These are phyloP conservation scores for Oryza glumipatula DNA, from an alignment of 176 grass and related monocot species.

Conservation along the genomic window DNA sequence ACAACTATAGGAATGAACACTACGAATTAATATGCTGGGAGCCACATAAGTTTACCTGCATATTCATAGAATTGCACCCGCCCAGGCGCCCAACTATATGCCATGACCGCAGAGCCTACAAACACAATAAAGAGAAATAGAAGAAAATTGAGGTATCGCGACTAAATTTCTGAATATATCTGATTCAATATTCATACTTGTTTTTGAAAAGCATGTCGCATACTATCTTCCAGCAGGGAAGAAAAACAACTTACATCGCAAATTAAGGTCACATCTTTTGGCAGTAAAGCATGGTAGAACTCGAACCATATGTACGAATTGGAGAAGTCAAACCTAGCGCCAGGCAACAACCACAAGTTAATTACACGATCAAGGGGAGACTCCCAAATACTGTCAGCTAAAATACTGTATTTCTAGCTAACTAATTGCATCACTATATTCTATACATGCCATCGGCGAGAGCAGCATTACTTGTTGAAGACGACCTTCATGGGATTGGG, in stretches of 20 bases:
- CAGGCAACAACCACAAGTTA: background rate
- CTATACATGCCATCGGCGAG: background rate
- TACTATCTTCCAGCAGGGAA: background rate
- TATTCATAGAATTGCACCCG: conserved; percentile 96
- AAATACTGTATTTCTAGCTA: background rate
- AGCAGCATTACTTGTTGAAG: conserved; percentile 87
- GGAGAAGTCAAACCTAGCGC: conserved; percentile 78
- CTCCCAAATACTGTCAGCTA: background rate
- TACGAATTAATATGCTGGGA: background rate
- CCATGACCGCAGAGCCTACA: conserved; percentile 86
- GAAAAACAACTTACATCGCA: conserved; percentile 66
- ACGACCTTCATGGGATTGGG: conserved; percentile 66
- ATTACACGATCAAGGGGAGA: conserved; percentile 14
- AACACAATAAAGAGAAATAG: conserved; percentile 32
- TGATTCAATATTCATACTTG: background rate
- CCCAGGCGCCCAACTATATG: conserved; percentile 89
- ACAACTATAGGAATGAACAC: background rate
- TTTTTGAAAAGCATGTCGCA: background rate
- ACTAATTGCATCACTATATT: conserved; percentile 11
- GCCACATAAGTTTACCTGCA: conserved; percentile 64
- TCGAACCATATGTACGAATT: conserved; percentile 96
- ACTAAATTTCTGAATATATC: conserved; percentile 11
- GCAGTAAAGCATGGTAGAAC: conserved; percentile 85
- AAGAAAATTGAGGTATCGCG: conserved; percentile 20
- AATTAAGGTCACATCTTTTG: conserved; percentile 83